Evolutionary conservation across 257 asterid genomes (phyloP), one percentile per base, ranked within the genome.

Genomic region (Euphrasia confusa): DNA sequence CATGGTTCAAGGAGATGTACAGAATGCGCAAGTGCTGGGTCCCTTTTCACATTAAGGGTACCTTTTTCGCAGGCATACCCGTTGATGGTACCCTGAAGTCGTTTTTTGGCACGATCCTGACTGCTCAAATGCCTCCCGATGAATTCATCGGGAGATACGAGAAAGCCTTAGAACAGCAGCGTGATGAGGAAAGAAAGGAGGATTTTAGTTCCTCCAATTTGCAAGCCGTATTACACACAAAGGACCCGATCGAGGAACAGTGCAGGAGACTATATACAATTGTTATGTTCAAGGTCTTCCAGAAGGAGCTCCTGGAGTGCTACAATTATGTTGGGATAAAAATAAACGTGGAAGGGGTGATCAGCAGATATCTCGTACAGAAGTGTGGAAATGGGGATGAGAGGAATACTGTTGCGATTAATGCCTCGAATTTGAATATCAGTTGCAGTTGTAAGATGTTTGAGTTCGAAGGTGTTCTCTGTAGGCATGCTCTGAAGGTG

Each of bases 221-320:
- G 74, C 97, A 81, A 44, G 75, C 88, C 30, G 89, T 78, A 70
- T 62, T 88, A 65, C 97, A 88, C 79, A 86, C 97, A 2, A 86
- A 88, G 75, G 98, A 91, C 66, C 97, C 98, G 8, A 88, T 88
- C 5, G 98, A 91, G 78, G 98, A 88, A 56, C 98, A 91, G 54
- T 86, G 93, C 70, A 71, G 95, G 67, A 73, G 89, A 78, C 90
- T 88, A 1, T 91, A 88, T 84, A 86, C 98, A 1, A 63, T 78
- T 10, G 64, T 80, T 27, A 79, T 84, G 89, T 88, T 91, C 75
- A 89, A 91, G 83, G 83, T 79, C 40, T 88, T 91, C 72, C 98
- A 91, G 74, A 88, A 81, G 73, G 98, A 90, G 86, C 90, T 90
- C 65, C 63, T 88, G 75, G 98, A 88, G 52, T 83, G 98, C 84